Evolutionary conservation across 345 rosid species (phyloP).

Genomic region (Moricandia moricandioides): DNA sequence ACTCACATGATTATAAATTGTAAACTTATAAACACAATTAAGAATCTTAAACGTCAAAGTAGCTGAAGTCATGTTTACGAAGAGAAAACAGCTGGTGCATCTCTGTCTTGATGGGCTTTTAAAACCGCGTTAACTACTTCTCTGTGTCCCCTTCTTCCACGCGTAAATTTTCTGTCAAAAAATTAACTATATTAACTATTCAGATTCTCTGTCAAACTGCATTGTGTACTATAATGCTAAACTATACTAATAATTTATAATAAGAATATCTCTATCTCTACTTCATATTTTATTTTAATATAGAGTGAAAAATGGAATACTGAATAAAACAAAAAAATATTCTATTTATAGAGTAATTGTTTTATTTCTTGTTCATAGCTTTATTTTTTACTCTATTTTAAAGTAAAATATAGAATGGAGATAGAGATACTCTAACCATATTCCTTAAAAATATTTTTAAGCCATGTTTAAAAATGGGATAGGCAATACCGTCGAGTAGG

Average conservation of each 20-base stretch:
- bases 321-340: no score
- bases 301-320: no score
- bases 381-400: no score
- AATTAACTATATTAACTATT: background rate
- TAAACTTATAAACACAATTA: background rate
- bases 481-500: no score
- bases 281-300: no score
- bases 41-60: constrained; percentile 28
- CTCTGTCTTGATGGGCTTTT: constrained; percentile 50
- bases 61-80: constrained; percentile 28
- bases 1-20: constrained; percentile 11
- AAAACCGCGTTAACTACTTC: constrained; percentile 50
- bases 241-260: background rate
- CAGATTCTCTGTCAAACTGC: constrained; percentile 16
- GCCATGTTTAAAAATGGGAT: no score
- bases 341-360: no score
- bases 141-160: constrained; percentile 22
- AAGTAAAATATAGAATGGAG: no score
- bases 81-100: constrained; percentile 52
- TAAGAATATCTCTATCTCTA: no score
- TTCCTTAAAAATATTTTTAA: no score
- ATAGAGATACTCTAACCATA: no score
- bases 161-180: constrained; percentile 15
- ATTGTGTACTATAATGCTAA: background rate
- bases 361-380: no score